phyloP scores from a whole-genome alignment of 1,139 yeast species.

The Sugiyamaella pinicola region DNA sequence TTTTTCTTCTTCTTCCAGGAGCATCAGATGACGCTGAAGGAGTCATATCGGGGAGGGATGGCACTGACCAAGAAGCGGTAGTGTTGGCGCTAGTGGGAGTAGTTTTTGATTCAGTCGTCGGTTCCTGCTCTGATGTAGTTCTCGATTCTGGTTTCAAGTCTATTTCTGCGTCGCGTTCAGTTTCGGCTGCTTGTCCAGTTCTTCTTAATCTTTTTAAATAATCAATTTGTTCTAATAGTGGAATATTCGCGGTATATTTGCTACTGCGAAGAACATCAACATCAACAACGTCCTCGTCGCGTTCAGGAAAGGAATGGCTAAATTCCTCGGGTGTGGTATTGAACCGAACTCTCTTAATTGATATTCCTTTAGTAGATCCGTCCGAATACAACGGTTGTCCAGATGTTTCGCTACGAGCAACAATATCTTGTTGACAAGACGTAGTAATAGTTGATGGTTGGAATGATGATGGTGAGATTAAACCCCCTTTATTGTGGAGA shows the following conservation, averaged over 20 bases:
- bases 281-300: neutral
- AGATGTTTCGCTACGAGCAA: neutral
- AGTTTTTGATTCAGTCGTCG: neutral
- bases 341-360: slow-evolving; percentile 8
- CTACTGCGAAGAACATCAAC: neutral
- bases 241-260: slow-evolving; percentile 11
- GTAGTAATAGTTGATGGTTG: slow-evolving; percentile 2
- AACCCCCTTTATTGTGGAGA: neutral
- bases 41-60: neutral
- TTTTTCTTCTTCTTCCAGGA: slow-evolving; percentile 8
- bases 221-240: slow-evolving; percentile 7
- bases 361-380: neutral
- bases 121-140: neutral
- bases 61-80: neutral
- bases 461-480: neutral
- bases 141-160: neutral
- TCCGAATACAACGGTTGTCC: neutral
- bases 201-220: neutral
- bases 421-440: too few species aligned
- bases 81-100: neutral
- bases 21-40: slow-evolving; percentile 8
- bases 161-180: too few species aligned
- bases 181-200: too few species aligned
- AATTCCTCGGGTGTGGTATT: slow-evolving; percentile 12
- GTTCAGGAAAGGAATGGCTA: slow-evolving; percentile 11